phyloP scores from a whole-genome alignment of 768 basidiomycete genomes.

The Termitomyces sp. region DNA sequence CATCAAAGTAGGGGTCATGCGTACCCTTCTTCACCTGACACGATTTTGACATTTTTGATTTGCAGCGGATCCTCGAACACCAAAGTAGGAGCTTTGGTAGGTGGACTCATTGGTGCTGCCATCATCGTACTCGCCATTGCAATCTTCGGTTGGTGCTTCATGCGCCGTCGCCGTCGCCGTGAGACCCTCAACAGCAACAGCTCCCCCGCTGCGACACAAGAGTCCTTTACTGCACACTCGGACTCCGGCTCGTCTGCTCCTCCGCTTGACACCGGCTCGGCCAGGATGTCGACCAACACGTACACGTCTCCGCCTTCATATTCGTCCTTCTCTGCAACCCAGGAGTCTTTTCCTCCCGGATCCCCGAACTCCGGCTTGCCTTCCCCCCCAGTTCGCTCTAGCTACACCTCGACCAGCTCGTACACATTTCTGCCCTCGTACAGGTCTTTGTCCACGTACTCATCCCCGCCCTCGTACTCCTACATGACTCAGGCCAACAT shows the following conservation, averaged over 20 bases:
- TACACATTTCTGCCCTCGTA: background rate
- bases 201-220: slow-evolving; percentile 6
- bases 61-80: slow-evolving; percentile 1
- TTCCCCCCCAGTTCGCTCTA: too few species aligned
- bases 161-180: slow-evolving; percentile 14
- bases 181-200: slow-evolving; percentile 1
- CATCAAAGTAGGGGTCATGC: slow-evolving; percentile 6
- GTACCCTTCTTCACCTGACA: too few species aligned
- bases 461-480: background rate
- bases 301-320: background rate
- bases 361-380: too few species aligned
- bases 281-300: background rate
- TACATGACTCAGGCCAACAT: background rate
- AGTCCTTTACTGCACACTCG: slow-evolving; percentile 2
- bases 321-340: too few species aligned
- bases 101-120: slow-evolving; percentile 15
- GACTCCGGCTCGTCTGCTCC: background rate
- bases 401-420: background rate
- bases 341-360: too few species aligned
- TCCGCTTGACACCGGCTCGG: background rate
- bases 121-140: slow-evolving; percentile 12
- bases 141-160: slow-evolving; percentile 8
- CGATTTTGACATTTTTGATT: background rate
- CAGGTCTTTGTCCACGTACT: too few species aligned
- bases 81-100: slow-evolving; percentile 11